A percentile compares a stretch with the other conserved stretches of the same genome.
These are phyloP conservation scores for Neonectria magnoliae DNA, from an alignment of 2,329 filamentous ascomycete genomes.

Conservation along the genomic window DNA sequence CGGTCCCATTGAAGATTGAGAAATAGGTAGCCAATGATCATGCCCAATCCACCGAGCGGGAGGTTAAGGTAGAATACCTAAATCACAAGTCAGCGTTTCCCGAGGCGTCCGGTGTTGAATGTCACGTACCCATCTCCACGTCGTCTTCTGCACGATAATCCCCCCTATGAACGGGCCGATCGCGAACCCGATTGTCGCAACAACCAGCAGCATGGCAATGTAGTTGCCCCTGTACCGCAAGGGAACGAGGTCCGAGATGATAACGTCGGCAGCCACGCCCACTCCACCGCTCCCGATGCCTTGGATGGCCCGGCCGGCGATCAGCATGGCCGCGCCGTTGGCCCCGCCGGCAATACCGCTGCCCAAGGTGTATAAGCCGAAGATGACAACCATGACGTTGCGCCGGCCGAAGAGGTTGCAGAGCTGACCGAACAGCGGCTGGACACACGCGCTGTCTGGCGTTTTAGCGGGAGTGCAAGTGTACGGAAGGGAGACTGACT, in stretches of 20 bases:
- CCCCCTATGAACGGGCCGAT: slow-evolving; percentile 49
- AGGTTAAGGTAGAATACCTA: slow-evolving; percentile 57
- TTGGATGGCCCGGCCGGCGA: slow-evolving; percentile 55
- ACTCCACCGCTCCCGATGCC: slow-evolving; percentile 49
- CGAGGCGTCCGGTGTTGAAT: not conserved
- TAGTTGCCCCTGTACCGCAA: slow-evolving; percentile 58
- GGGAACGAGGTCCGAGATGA: slow-evolving; percentile 58
- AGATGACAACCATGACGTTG: slow-evolving; percentile 50
- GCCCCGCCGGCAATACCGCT: slow-evolving; percentile 59
- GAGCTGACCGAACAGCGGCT: slow-evolving; percentile 61
- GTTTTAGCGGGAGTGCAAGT: not conserved
- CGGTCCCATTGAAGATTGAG: slow-evolving; percentile 50
- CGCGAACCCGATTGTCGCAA: slow-evolving; percentile 48
- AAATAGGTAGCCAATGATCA: slow-evolving; percentile 47
- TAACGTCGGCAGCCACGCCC: slow-evolving; percentile 46
- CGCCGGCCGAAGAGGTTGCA: slow-evolving; percentile 64
- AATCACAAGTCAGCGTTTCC: not conserved
- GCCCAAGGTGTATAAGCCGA: slow-evolving; percentile 61
- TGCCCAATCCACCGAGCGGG: slow-evolving; percentile 48
- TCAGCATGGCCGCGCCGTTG: slow-evolving; percentile 52
- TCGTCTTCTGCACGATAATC: slow-evolving; percentile 38
- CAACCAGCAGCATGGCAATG: slow-evolving; percentile 46
- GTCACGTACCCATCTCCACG: slow-evolving; percentile 52
- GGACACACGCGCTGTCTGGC: slow-evolving; percentile 44
- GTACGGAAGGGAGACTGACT: not conserved